Percentiles rank a stretch among this genome's conserved stretches.
Evolutionary conservation across 768 basidiomycete species (phyloP).

Genomic region (Kwoniella sp.): DNA sequence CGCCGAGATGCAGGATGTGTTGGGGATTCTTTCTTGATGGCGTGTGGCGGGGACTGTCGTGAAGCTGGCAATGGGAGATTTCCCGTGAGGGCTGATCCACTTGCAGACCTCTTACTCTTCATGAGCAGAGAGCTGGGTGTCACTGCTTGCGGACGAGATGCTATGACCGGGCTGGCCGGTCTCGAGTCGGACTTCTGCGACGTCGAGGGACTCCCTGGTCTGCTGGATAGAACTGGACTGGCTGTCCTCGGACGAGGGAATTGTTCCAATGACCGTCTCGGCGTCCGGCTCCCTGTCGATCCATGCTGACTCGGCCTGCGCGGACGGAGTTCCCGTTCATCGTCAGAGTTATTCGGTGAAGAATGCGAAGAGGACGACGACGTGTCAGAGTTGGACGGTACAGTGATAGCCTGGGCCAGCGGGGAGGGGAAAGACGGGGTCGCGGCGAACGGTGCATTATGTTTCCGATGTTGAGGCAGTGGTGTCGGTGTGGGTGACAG

Average conservation of each 20-base stretch:
- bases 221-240: conserved; percentile 23
- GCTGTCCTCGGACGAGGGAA: conserved; percentile 32
- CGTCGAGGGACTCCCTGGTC: conserved; percentile 29
- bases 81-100: conserved; percentile 28
- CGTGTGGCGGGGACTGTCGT: conserved; percentile 25
- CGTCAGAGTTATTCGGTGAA: conserved; percentile 26
- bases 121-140: conserved; percentile 36
- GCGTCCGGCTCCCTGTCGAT: conserved; percentile 36
- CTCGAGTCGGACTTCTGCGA: conserved; percentile 34
- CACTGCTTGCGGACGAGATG: conserved; percentile 19
- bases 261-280: conserved; percentile 20
- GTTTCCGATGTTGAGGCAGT: conserved; percentile 35
- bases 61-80: conserved; percentile 23
- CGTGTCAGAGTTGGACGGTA: conserved; percentile 40
- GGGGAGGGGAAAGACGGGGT: conserved; percentile 50
- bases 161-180: conserved; percentile 31
- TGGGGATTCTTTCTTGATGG: conserved; percentile 14
- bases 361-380: conserved; percentile 46
- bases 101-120: conserved; percentile 33
- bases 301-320: conserved; percentile 22
- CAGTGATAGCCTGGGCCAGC: conserved; percentile 46
- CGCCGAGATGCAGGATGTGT: conserved; percentile 23
- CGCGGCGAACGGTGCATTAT: conserved; percentile 40
- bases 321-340: conserved; percentile 25
- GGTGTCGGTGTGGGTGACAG: conserved; percentile 31